Evolutionary conservation across 352 stramenopile species (phyloP).

Genomic region (Globisporangium okanoganense): DNA sequence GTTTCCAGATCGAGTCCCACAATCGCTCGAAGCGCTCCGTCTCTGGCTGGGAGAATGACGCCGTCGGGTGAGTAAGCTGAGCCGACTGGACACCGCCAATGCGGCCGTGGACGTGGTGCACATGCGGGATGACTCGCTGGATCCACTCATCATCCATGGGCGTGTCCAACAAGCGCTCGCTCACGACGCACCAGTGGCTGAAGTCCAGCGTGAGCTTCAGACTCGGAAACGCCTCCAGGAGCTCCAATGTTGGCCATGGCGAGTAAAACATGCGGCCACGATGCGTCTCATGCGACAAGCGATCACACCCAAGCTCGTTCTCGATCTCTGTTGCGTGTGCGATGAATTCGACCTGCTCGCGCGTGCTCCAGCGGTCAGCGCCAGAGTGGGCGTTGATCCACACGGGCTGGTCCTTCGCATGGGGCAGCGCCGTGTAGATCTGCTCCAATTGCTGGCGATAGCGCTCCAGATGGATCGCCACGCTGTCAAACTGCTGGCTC

Average conservation of each 20-base stretch:
- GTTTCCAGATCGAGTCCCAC: constrained; percentile 44
- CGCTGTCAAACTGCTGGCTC: constrained; percentile 48
- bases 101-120: constrained; percentile 61
- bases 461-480: constrained; percentile 34
- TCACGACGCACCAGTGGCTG: constrained; percentile 62
- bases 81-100: constrained; percentile 47
- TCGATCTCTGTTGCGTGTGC: constrained; percentile 45
- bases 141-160: constrained; percentile 38
- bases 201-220: constrained; percentile 70
- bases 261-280: constrained; percentile 66
- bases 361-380: constrained; percentile 45
- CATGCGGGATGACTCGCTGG: constrained; percentile 44
- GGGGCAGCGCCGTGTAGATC: constrained; percentile 26
- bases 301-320: constrained; percentile 23
- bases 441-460: constrained; percentile 30
- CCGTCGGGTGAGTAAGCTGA: constrained; percentile 43
- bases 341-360: constrained; percentile 48
- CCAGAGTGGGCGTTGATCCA: constrained; percentile 64
- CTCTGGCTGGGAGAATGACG: constrained; percentile 23
- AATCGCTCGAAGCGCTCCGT: constrained; percentile 50
- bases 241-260: constrained; percentile 56
- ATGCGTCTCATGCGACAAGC: constrained; percentile 61
- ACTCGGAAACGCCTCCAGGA: constrained; percentile 54
- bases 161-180: constrained; percentile 53
- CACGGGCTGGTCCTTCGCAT: constrained; percentile 20